Percentiles rank a stretch among this genome's conserved stretches.
Conservation (phyloP, 148 eudicot species). For the Beta vulgaris region DNA sequence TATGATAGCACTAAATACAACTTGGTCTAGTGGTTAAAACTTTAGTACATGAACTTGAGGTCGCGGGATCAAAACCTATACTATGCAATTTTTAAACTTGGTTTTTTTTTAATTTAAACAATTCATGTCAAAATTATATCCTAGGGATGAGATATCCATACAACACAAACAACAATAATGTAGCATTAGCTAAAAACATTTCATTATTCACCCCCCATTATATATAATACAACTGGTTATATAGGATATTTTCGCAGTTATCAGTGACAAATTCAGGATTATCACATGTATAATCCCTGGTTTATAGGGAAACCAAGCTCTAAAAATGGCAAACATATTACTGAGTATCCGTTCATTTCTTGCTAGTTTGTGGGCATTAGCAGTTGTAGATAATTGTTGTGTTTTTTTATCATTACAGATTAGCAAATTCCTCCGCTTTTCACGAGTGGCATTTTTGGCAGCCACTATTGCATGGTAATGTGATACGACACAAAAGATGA, state of each 20-base stretch:
- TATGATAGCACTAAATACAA: too few species aligned
- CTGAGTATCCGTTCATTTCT: slow-evolving; percentile 25
- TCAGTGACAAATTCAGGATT: not conserved
- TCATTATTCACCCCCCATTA: not conserved
- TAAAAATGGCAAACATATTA: slow-evolving; percentile 24
- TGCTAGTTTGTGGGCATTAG: slow-evolving; percentile 30
- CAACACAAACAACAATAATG: too few species aligned
- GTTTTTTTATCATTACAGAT: slow-evolving; percentile 18
- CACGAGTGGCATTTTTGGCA: slow-evolving; percentile 19
- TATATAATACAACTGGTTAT: too few species aligned
- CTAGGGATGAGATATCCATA: too few species aligned
- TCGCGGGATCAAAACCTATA: too few species aligned
- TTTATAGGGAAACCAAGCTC: slow-evolving; percentile 23
- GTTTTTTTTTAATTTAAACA: too few species aligned
- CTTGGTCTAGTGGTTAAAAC: too few species aligned
- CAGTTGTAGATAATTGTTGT: slow-evolving; percentile 28
- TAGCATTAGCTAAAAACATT: not conserved
- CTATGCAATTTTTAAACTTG: too few species aligned
- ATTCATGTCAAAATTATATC: too few species aligned
- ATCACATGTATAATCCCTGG: slow-evolving; percentile 24
- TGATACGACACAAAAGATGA: slow-evolving; percentile 7
- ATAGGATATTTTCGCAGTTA: not conserved
- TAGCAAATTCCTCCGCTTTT: slow-evolving; percentile 31
- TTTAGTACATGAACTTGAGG: too few species aligned
- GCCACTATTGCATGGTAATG: slow-evolving; percentile 26